Evolutionary conservation across 768 basidiomycete genomes (phyloP).

Genomic region (Tephrocybe sp.): DNA sequence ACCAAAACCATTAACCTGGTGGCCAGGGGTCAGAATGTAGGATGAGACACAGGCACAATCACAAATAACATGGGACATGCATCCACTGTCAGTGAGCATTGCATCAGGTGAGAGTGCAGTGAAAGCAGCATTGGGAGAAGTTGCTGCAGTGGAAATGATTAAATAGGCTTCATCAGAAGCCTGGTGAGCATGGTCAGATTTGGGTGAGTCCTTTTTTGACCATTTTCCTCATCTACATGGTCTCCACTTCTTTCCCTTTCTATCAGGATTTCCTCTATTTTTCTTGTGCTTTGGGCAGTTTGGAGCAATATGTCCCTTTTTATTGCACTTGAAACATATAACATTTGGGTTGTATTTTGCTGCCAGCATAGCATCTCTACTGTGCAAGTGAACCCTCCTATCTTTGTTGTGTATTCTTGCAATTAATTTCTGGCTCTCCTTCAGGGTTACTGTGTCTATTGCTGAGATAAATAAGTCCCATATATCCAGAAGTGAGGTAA

Average conservation of each 20-base stretch:
- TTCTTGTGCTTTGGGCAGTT: not conserved
- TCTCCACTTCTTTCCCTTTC: conserved; percentile 1
- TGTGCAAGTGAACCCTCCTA: not conserved
- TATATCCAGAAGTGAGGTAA: conserved; percentile 30
- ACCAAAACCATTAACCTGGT: conserved; percentile 4
- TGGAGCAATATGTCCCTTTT: not conserved
- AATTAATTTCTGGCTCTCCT: no score
- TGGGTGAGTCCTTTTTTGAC: not conserved
- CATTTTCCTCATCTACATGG: not conserved
- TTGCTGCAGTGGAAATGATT: not conserved
- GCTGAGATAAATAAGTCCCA: no score
- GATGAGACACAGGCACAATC: not conserved
- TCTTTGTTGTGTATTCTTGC: not conserved
- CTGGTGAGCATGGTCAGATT: no score
- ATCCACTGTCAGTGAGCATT: conserved; percentile 4
- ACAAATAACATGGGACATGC: conserved; percentile 3
- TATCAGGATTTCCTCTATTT: no score
- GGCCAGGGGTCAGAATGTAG: conserved; percentile 3
- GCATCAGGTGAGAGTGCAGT: not conserved
- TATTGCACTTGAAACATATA: not conserved
- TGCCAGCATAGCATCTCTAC: no score
- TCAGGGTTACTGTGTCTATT: no score
- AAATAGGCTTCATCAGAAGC: conserved; percentile 2
- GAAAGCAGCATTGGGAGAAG: not conserved
- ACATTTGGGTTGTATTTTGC: no score